Base-by-base conservation (phyloP, 148 eudicot genomes). In the Camellia japonica region DNA sequence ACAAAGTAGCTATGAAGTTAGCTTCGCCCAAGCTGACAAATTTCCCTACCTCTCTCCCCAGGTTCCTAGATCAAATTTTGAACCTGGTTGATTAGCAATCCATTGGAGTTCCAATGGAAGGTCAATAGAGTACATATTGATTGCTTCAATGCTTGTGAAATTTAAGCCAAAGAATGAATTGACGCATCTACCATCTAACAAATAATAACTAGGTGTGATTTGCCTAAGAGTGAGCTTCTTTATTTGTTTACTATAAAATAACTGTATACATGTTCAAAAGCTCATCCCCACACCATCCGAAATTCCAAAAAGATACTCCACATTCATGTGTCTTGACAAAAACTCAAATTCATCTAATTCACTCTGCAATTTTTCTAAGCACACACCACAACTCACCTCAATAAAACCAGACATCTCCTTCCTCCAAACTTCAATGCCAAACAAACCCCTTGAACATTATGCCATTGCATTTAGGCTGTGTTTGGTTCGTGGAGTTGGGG, bases 271-370 rank as follows among this genome's bases (percentile, higher is more conserved):
- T 41, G 47, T 67, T 67, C 70, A 8, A 20, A 10, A 41, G 44
- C 46, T 67, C 47, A 41, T 67, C 70, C 70, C 13, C 70, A 71
- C 38, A 38, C 41, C 56, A 71, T 47, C 16, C 38, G 52, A 19
- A 71, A 71, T 71, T 30, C 55, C 12, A 71, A 71, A 67, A 18
- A 44, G 12, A 44, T 5, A 71, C 56, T 49, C 20, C 52, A 49
- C 38, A 46, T 47, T 47, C 74, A 56, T 49, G 15, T 41, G n/a
- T 71, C 74, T 69, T 46, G 10, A 6, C 74, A 12, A n/a, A n/a
- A 2, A 18, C 74, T 47, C 23, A 11, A 47, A 71, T 71, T 70
- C 73, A 70, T n/a, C 30, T 18, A 49, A 71, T 71, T 71, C 74
- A 47, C 52, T 71, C 15, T 1, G 49, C 8, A 16, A n/a, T 44